phyloP scores from a whole-genome alignment of 2,329 filamentous ascomycete genomes.

The Didymella pomorum region DNA sequence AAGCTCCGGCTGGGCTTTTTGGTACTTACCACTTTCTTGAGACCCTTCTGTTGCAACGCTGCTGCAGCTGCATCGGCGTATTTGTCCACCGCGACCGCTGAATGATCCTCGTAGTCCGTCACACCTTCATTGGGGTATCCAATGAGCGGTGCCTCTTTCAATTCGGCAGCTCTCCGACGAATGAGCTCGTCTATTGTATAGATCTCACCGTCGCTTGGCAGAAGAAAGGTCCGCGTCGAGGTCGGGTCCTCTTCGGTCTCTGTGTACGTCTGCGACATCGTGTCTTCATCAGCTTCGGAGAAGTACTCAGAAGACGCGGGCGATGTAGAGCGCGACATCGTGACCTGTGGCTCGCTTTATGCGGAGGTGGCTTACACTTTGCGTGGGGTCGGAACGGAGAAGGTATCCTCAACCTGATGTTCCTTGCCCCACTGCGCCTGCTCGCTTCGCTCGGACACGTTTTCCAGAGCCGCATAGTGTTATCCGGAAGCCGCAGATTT shows the following conservation, averaged over 20 bases:
- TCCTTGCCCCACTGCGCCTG: neutral
- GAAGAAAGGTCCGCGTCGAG: slow-evolving; percentile 11
- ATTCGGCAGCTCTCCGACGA: slow-evolving; percentile 30
- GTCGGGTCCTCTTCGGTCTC: slow-evolving; percentile 15
- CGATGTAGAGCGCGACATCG: slow-evolving; percentile 15
- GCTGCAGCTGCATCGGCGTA: slow-evolving; percentile 38
- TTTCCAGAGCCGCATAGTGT: slow-evolving; percentile 19
- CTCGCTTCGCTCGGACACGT: slow-evolving; percentile 11
- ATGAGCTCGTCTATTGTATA: slow-evolving; percentile 40
- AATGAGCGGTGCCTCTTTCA: slow-evolving; percentile 30
- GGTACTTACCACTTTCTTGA: slow-evolving; percentile 31
- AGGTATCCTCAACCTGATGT: slow-evolving; percentile 11
- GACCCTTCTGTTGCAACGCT: slow-evolving; percentile 29
- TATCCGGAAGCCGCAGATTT: slow-evolving; percentile 18
- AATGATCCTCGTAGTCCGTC: slow-evolving; percentile 38
- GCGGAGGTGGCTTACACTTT: slow-evolving; percentile 16
- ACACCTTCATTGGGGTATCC: slow-evolving; percentile 36
- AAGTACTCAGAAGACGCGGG: slow-evolving; percentile 3
- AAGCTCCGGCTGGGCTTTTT: slow-evolving; percentile 3
- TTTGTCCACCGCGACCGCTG: slow-evolving; percentile 33
- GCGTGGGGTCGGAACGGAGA: slow-evolving; percentile 14
- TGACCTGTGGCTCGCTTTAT: slow-evolving; percentile 20
- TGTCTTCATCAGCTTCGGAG: slow-evolving; percentile 2
- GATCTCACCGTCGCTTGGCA: slow-evolving; percentile 23
- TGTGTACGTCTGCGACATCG: slow-evolving; percentile 27